phyloP scores from a whole-genome alignment of 1,139 yeast species.

The Kluyveromyces sp. region DNA sequence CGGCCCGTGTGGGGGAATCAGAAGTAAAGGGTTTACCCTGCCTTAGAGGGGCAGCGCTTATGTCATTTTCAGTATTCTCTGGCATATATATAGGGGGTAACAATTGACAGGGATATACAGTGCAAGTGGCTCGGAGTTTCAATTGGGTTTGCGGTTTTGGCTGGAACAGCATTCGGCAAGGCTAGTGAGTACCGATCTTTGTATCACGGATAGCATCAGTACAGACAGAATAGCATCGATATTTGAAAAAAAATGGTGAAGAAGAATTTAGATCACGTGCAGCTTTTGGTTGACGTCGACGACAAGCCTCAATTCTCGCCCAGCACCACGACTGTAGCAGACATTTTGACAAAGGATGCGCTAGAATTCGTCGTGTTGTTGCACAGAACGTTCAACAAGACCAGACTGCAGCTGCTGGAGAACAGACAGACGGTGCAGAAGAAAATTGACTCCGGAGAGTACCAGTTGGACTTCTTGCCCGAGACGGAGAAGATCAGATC shows the following conservation, averaged over 20 bases:
- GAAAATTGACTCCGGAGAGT: constrained; percentile 51
- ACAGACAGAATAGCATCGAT: too few species aligned
- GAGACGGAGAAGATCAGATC: constrained; percentile 63
- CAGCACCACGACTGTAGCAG: constrained; percentile 43
- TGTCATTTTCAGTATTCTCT: too few species aligned
- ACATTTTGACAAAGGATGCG: constrained; percentile 49
- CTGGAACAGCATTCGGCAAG: too few species aligned
- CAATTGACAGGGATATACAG: too few species aligned
- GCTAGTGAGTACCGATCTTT: too few species aligned
- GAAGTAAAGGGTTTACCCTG: too few species aligned
- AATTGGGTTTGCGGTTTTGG: too few species aligned
- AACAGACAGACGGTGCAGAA: constrained; percentile 57
- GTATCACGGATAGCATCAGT: too few species aligned
- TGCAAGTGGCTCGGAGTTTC: too few species aligned
- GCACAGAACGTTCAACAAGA: constrained; percentile 62
- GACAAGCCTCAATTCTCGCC: constrained; percentile 50
- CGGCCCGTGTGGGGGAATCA: too few species aligned
- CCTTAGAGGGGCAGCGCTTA: too few species aligned
- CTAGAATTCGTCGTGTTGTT: constrained; percentile 62
- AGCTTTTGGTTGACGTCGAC: constrained; percentile 59
- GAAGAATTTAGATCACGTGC: constrained; percentile 49
- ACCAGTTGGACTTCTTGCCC: constrained; percentile 50
- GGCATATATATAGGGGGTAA: too few species aligned
- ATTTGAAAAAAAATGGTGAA: constrained; percentile 24
- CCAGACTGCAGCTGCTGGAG: constrained; percentile 50